Evolutionary conservation across 176 grass and related monocot species (phyloP).

Genomic region (Poa annua): DNA sequence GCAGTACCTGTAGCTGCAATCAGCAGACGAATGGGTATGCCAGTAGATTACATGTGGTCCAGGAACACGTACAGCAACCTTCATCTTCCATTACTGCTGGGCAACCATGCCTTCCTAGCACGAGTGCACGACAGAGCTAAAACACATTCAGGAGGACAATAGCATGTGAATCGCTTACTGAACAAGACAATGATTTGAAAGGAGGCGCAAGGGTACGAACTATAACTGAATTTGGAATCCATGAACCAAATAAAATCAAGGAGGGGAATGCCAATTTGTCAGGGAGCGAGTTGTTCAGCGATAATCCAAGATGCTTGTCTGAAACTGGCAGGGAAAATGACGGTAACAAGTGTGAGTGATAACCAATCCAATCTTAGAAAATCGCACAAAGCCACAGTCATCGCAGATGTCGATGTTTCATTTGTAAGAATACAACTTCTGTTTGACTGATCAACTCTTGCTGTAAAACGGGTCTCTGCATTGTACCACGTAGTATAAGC

Average conservation of each 20-base stretch:
- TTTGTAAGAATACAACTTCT: conserved; percentile 10
- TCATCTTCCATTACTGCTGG: conserved; percentile 27
- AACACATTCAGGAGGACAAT: conserved; percentile 7
- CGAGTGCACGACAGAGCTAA: not conserved
- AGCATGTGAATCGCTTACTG: not conserved
- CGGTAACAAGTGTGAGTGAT: not conserved
- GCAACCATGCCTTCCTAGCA: conserved; percentile 1
- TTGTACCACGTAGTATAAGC: conserved; percentile 6
- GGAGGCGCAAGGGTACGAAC: not conserved
- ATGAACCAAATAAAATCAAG: not conserved
- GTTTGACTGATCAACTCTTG: not conserved
- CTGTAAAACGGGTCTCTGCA: not conserved
- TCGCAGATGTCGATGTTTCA: conserved; percentile 23
- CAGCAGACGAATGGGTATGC: not conserved
- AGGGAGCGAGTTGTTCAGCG: conserved; percentile 3
- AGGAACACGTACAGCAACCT: conserved; percentile 8
- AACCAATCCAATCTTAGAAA: not conserved
- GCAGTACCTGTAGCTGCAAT: conserved; percentile 23
- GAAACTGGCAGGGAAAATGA: not conserved
- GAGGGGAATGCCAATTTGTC: not conserved
- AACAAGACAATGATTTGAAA: conserved; percentile 2
- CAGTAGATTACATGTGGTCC: not conserved
- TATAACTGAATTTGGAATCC: conserved; percentile 1
- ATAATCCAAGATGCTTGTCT: conserved; percentile 2
- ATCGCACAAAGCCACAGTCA: not conserved